Base-by-base conservation (phyloP, 163 green algal genomes). In the Scenedesmus sp. region DNA sequence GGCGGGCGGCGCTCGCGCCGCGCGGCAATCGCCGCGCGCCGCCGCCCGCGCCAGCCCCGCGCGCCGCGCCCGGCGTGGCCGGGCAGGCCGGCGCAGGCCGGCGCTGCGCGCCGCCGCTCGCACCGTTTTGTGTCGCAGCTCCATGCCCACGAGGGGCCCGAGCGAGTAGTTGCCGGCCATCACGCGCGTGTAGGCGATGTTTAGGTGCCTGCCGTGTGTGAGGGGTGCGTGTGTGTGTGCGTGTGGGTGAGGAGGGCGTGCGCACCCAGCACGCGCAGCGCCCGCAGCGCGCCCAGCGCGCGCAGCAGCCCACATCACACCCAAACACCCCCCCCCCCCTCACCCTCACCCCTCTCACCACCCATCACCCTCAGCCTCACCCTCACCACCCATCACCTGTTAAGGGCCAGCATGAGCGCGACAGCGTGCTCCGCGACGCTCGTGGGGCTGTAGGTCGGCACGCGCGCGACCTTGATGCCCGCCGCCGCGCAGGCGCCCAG, bases 401-500 rank as follows among this genome's bases (percentile, higher is more conserved):
- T 85, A 2, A 88, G 36, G 1, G 80, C 84, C 34, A 88, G 80
- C 50, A 87, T 83, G 26, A 95, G 84, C 18, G 85, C 80, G 50
- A 96, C 83, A 2, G 91, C 91, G 57, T 94, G 88, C 87, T 97
- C 93, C 1, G 92, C 92, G 26, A 97, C 87, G 13, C 83, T 88
- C 17, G 87, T 72, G 9, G 93, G 92, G 17, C 70, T 87, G 88
- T 97, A 97, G 50, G 84, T 87, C 29, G 90, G 91, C 39, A 96
- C 90, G 14, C 91, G 87, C 50, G 82, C 78, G 7, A 88, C 72
- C 28, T 71, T 83, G 69, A 93, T 89, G 44, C 89, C 91, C 4
- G 71, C 39, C 50, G 83, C 24, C 1, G 60, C 51, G 33, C 81
- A 84, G 2, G 86, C 87, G 18, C 80, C 65, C 22, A 97, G 24